A percentile compares a stretch with the other conserved stretches of the same genome.
Evolutionary conservation across 768 basidiomycete genomes (phyloP).

Genomic region (Multifurca ochricompacta): DNA sequence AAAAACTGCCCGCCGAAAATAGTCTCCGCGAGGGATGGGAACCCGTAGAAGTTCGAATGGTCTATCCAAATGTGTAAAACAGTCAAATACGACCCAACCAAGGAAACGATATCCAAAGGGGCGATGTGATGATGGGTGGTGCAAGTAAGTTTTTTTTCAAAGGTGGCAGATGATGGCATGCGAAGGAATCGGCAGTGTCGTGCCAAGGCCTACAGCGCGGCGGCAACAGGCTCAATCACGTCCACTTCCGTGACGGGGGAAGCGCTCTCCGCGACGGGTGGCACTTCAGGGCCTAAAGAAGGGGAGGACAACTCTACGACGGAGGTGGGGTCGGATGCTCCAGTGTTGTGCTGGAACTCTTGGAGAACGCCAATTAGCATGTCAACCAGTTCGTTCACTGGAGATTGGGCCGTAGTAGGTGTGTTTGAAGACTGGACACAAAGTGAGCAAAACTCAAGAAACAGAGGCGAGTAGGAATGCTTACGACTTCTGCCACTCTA

Average conservation of each 20-base stretch:
- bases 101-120: not conserved
- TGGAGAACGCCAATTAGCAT: not conserved
- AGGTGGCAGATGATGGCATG: not conserved
- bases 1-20: not conserved
- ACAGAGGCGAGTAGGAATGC: not conserved
- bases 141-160: not conserved
- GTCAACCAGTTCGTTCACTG: not conserved
- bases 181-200: not conserved
- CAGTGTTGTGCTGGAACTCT: not conserved
- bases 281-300: no score
- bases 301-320: not conserved
- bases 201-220: not conserved
- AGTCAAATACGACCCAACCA: not conserved
- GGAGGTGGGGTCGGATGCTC: not conserved
- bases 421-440: not conserved
- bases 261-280: no score
- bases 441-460: not conserved
- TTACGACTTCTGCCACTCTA: not conserved
- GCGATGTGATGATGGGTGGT: not conserved
- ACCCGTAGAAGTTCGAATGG: not conserved
- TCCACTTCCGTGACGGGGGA: not conserved
- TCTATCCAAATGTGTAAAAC: not conserved
- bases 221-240: not conserved
- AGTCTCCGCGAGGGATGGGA: not conserved
- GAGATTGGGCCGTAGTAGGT: not conserved